phyloP scores from a whole-genome alignment of 1,284 basidiomycete species.

The Bondarzewia mesenterica region DNA sequence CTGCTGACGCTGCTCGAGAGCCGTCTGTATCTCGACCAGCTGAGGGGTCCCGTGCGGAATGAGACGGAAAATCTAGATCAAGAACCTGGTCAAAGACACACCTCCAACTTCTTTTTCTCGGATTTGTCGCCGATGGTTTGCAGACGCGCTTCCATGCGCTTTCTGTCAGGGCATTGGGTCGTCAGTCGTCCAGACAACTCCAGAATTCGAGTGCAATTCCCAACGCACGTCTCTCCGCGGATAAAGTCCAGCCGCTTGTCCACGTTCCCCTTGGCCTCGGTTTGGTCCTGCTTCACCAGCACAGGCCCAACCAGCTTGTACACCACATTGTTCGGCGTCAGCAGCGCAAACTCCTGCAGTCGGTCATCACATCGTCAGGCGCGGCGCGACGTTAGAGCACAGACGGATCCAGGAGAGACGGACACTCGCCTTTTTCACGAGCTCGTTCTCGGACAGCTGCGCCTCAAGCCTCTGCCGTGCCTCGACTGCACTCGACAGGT shows the following conservation, averaged over 20 bases:
- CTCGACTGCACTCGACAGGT: conserved; percentile 67
- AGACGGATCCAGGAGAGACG: background rate
- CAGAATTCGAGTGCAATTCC: background rate
- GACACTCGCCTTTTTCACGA: conserved; percentile 74
- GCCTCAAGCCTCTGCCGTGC: conserved; percentile 79
- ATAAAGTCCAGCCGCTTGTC: conserved; percentile 92
- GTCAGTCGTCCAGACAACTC: conserved; percentile 4
- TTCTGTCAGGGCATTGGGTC: conserved; percentile 34
- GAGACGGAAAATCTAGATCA: background rate
- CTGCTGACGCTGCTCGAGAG: conserved; percentile 10
- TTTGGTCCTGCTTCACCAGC: conserved; percentile 84
- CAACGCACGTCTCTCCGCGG: conserved; percentile 74
- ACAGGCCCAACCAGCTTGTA: conserved; percentile 94
- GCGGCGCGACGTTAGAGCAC: background rate
- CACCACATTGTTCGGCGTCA: conserved; percentile 75
- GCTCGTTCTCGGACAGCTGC: conserved; percentile 87
- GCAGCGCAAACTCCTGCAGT: conserved; percentile 79
- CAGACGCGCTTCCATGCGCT: conserved; percentile 73
- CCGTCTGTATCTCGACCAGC: conserved; percentile 12
- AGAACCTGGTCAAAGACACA: conserved; percentile 25
- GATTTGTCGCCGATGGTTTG: conserved; percentile 68
- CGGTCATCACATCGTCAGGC: too few species aligned
- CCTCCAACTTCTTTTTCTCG: conserved; percentile 78
- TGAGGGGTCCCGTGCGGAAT: background rate
- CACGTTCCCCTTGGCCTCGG: conserved; percentile 85